Evolutionary conservation across 1,139 yeast species (phyloP).

Genomic region (Suhomyces panamericanus): DNA sequence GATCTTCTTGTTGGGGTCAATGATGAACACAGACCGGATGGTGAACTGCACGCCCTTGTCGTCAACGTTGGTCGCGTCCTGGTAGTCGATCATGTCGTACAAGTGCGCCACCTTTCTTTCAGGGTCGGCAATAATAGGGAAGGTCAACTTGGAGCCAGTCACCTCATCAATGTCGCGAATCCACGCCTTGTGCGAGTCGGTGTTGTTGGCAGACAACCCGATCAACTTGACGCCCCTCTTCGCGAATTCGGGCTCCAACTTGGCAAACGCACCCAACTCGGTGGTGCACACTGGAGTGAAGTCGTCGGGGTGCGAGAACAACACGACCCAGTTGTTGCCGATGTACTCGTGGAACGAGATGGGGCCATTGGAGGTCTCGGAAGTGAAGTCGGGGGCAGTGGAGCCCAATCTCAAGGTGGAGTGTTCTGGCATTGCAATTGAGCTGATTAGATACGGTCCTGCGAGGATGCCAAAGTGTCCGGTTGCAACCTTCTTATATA

Average conservation of each 20-base stretch:
- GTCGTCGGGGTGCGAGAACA: slow-evolving; percentile 92
- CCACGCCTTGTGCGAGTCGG: slow-evolving; percentile 79
- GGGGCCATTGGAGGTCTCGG: slow-evolving; percentile 74
- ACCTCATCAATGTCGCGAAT: slow-evolving; percentile 84
- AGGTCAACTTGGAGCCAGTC: slow-evolving; percentile 66
- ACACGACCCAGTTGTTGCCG: slow-evolving; percentile 79
- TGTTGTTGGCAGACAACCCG: slow-evolving; percentile 80
- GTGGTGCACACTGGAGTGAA: slow-evolving; percentile 96
- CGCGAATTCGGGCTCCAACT: slow-evolving; percentile 78
- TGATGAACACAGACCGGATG: slow-evolving; percentile 83
- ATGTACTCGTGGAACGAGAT: slow-evolving; percentile 80
- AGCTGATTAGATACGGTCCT: neutral
- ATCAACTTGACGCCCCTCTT: slow-evolving; percentile 79
- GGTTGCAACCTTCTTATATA: slow-evolving; percentile 9
- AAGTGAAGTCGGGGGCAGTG: slow-evolving; percentile 79
- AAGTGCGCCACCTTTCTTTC: slow-evolving; percentile 76
- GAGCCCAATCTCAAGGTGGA: slow-evolving; percentile 45
- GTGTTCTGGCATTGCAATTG: slow-evolving; percentile 7
- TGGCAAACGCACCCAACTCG: slow-evolving; percentile 89
- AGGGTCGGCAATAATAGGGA: slow-evolving; percentile 87
- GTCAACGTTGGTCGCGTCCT: slow-evolving; percentile 75
- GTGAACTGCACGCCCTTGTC: slow-evolving; percentile 66
- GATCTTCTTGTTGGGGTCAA: slow-evolving; percentile 84
- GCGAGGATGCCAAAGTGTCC: neutral
- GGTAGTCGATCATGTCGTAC: slow-evolving; percentile 91